A percentile compares a stretch with the other conserved stretches of the same genome.
Conservation (phyloP, 1,139 yeast genomes). For the Pichiaceae sp. region DNA sequence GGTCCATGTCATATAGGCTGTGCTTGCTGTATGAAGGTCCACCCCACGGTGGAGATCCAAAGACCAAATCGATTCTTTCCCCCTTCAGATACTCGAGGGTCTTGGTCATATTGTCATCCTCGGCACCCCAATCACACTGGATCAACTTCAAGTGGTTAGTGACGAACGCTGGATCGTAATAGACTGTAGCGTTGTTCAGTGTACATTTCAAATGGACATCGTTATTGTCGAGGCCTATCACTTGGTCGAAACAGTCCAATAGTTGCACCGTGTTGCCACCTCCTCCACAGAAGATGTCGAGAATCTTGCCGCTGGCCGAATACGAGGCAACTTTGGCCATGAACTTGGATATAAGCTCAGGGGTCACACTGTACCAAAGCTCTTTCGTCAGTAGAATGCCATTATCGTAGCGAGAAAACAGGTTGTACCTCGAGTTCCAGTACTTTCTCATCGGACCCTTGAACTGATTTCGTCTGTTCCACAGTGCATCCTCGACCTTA, state of each 20-base stretch:
- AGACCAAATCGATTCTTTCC: conserved; percentile 54
- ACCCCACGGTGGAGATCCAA: conserved; percentile 97
- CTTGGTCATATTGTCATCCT: conserved; percentile 10
- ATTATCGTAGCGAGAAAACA: conserved; percentile 56
- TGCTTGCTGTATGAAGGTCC: conserved; percentile 59
- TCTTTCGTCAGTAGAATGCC: conserved; percentile 70
- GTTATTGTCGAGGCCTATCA: conserved; percentile 63
- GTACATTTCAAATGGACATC: conserved; percentile 59
- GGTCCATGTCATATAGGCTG: conserved; percentile 39
- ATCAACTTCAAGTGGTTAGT: conserved; percentile 38
- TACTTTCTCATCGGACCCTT: conserved; percentile 34
- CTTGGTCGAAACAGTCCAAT: conserved; percentile 48
- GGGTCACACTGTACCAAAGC: conserved; percentile 89
- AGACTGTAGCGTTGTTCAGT: conserved; percentile 61
- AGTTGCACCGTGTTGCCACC: conserved; percentile 92
- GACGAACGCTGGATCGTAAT: conserved; percentile 26
- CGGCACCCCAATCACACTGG: conserved; percentile 48
- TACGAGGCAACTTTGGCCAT: conserved; percentile 45
- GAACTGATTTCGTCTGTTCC: conserved; percentile 7
- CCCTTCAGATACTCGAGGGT: conserved; percentile 11
- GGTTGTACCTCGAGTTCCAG: conserved; percentile 49
- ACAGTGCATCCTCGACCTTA: not conserved
- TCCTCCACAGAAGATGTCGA: conserved; percentile 90
- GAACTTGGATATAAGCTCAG: conserved; percentile 64
- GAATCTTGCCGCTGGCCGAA: conserved; percentile 36